Conservation (phyloP, 768 basidiomycete species). For the Trametes cinnabarina region DNA sequence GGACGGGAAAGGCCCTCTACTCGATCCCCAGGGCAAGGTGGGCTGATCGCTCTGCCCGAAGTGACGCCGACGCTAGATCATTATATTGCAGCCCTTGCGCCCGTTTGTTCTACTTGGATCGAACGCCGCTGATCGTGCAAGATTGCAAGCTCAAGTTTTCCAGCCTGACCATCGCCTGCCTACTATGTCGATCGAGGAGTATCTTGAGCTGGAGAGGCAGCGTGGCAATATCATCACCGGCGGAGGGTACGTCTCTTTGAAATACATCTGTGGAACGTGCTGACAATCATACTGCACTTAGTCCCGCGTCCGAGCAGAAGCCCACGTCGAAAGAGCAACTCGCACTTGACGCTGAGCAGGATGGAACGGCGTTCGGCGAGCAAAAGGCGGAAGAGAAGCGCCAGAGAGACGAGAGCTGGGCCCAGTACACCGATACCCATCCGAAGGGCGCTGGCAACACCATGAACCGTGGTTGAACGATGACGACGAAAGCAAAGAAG, state of each 20-base stretch:
- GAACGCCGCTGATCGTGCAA: slow-evolving; percentile 61
- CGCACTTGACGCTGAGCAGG: slow-evolving; percentile 76
- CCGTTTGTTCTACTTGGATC: slow-evolving; percentile 93
- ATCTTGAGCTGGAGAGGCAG: slow-evolving; percentile 79
- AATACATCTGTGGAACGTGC: neutral
- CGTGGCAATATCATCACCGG: slow-evolving; percentile 86
- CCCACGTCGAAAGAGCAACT: slow-evolving; percentile 80
- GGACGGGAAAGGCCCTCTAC: slow-evolving; percentile 56
- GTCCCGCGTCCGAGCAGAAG: slow-evolving; percentile 61
- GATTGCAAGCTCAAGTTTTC: slow-evolving; percentile 80
- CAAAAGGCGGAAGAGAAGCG: slow-evolving; percentile 74
- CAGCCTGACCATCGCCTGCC: slow-evolving; percentile 80
- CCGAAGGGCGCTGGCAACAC: slow-evolving; percentile 93
- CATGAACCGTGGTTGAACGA: slow-evolving; percentile 79
- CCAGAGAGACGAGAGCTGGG: slow-evolving; percentile 89
- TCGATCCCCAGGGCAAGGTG: slow-evolving; percentile 80
- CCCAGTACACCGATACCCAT: slow-evolving; percentile 80
- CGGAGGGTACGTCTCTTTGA: slow-evolving; percentile 63
- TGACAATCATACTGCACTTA: neutral
- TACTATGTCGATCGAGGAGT: slow-evolving; percentile 95
- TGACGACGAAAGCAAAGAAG: neutral
- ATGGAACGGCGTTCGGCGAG: slow-evolving; percentile 69
- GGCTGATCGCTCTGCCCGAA: slow-evolving; percentile 9
- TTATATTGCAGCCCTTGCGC: slow-evolving; percentile 61
- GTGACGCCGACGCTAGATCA: neutral